Base-by-base conservation (phyloP, 139 green algal genomes). In the Pseudopediastrum boryanum region DNA sequence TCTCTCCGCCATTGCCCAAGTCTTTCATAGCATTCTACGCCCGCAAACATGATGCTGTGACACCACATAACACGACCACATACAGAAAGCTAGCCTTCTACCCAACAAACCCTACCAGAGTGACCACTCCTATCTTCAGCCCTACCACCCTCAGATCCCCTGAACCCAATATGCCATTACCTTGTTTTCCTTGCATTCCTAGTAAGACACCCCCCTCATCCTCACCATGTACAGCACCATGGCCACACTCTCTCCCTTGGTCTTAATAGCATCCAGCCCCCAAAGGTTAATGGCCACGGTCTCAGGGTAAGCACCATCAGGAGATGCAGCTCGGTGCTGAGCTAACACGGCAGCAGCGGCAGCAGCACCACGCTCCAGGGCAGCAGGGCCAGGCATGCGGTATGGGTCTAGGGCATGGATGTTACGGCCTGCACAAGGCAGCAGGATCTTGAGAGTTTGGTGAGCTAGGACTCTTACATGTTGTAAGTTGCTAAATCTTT, bases 331-430 rank as follows among this genome's bases (percentile, higher is more conserved):
- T 31, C n/a, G n/a, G n/a, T n/a, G n/a, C 58, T 35, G 58, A 16
- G 33, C 3, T 23, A 92, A 33, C 29, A 96, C 94, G 51, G 75
- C 87, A 21, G 81, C 70, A 0, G 87, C 93, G 6, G 91, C 85
- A 16, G 69, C 66, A 1, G 78, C 62, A 0, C 96, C 96, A 1
- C 96, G 81, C 42, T 90, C 84, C 75, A 91, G 73, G 13, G 96
- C 96, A 23, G 94, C 89, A 42, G 87, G 74, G 29, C 81, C 88
- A 23, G 96, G 96, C 96, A 99, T 99, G 63, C 96, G 87, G 87
- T 99, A 99, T 0, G 96, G 96, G 83, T 99, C 96, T 36, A 99
- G 85, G 3, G 96, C 96, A 83, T 98, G 93, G 79, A 99, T 99
- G 90, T 99, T 99, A 52, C 96, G 90, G 33, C 96, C 92, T 92